Evolutionary conservation across 2,329 filamentous ascomycete species (phyloP), one percentile per base, ranked within the genome.

Genomic region (Davidsoniella neocaledoniae): DNA sequence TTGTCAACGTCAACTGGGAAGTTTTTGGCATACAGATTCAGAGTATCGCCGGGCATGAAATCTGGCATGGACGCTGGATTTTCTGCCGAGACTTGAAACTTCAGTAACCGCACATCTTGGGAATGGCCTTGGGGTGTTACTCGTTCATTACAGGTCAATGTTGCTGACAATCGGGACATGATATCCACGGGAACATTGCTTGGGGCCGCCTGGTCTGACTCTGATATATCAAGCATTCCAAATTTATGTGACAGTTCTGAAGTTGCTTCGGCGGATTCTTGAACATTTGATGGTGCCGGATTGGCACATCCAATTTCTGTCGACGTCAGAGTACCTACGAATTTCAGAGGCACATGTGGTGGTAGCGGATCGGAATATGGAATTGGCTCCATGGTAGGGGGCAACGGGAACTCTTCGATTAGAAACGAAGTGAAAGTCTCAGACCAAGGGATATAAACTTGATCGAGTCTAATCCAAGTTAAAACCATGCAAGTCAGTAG

Each of bases 91-190:
- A 77, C 57, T 7, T 67, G 69, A 12, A 96, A 69, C 1, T 69
- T 72, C n/a, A 95, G 64, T 48, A 84, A 76, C 0, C 91, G 83
- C 42, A 96, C 90, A 66, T 98, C 91, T 67, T 98, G 91, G 81
- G 86, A 95, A 65, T 98, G 91, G 1, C 69, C 68, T 1, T 62
- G 45, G 0, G 88, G 79, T 0, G 91, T 98, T 5, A 94, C 63
- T 14, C 88, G 76, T 16, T 68, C 63, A 59, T 94, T 94, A n/a
- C 65, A 61, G 0, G 68, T 58, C 0, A 98, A 61, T 0, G 63
- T 72, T 7, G 80, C 63, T 1, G 63, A 63, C 2, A 43, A 36
- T 12, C 33, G 23, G 17, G 37, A 46, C 2, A 33, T 41, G 3
- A 52, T 52, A 23, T 48, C 46, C 16, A 49, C 26, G 12, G 50